Evolutionary conservation across 768 basidiomycete genomes (phyloP).

Genomic region (Mycena galericulata): DNA sequence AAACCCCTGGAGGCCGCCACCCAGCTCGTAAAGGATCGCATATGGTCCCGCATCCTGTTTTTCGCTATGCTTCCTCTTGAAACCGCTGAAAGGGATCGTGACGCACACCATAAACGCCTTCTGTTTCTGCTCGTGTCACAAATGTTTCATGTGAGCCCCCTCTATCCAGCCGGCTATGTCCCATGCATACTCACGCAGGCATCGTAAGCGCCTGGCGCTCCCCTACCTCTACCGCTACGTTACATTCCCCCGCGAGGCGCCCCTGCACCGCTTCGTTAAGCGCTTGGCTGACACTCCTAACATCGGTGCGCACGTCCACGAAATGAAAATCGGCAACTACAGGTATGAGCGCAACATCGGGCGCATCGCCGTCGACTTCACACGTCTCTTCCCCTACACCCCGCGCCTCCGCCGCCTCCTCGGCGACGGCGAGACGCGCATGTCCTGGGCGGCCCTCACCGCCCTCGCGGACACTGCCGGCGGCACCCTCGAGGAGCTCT

Average conservation of each 20-base stretch:
- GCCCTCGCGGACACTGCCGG: neutral
- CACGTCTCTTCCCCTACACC: neutral
- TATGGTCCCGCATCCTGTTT: neutral
- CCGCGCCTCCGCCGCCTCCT: neutral
- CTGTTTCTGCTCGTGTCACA: neutral
- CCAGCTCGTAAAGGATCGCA: no score
- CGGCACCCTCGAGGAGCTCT: neutral
- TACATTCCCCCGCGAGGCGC: neutral
- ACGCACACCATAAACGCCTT: neutral
- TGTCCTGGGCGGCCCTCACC: neutral
- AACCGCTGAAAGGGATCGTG: neutral
- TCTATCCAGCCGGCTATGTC: no score
- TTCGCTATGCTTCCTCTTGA: constrained; percentile 1
- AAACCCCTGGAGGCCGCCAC: neutral
- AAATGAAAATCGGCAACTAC: neutral
- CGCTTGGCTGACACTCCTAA: neutral
- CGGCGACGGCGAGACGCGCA: no score
- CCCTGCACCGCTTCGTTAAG: neutral
- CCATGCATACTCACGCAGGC: no score
- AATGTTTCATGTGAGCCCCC: neutral
- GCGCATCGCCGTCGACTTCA: neutral
- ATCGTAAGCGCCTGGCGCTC: neutral
- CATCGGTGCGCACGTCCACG: neutral
- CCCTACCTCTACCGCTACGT: neutral
- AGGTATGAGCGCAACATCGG: no score